Conservation (phyloP, 805 yeast genomes). For the Saccharomyces eubayanus region DNA sequence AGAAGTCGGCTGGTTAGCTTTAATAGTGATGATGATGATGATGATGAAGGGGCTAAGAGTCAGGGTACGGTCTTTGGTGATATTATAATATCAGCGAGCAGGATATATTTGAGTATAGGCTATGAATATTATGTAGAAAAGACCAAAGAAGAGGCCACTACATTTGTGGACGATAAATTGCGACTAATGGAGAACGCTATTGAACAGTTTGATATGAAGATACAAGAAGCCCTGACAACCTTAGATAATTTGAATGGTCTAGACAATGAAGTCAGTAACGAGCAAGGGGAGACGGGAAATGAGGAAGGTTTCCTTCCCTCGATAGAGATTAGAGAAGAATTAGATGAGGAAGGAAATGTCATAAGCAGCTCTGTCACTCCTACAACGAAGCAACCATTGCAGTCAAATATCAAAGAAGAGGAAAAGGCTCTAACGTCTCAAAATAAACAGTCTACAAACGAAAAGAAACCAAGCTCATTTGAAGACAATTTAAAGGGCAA, state of each 20-base stretch:
- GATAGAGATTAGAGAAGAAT: slow-evolving; percentile 75
- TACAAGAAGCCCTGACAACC: slow-evolving; percentile 35
- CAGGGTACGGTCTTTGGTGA: slow-evolving; percentile 27
- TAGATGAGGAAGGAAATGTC: slow-evolving; percentile 79
- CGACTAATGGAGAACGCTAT: slow-evolving; percentile 33
- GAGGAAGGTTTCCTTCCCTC: slow-evolving; percentile 42
- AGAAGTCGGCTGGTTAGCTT: slow-evolving; percentile 8
- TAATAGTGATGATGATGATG: slow-evolving; percentile 2
- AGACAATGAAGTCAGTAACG: slow-evolving; percentile 1
- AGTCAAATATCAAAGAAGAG: not conserved
- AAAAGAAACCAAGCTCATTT: slow-evolving; percentile 11
- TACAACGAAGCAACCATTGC: slow-evolving; percentile 14
- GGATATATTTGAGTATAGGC: slow-evolving; percentile 25
- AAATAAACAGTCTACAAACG: slow-evolving; percentile 1
- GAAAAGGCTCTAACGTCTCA: not conserved
- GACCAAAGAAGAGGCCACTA: slow-evolving; percentile 15
- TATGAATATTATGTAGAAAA: slow-evolving; percentile 29
- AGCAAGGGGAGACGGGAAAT: slow-evolving; percentile 5
- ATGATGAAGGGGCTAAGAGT: slow-evolving; percentile 5
- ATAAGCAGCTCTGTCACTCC: slow-evolving; percentile 40
- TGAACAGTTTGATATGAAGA: slow-evolving; percentile 33
- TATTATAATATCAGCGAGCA: slow-evolving; percentile 20
- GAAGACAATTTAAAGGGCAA: slow-evolving; percentile 40
- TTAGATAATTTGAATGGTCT: slow-evolving; percentile 19
- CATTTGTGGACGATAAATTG: slow-evolving; percentile 20